Percentiles rank a stretch among this genome's conserved stretches.
Conservation (phyloP, 805 yeast species). For the Kuraishia ogatae region DNA sequence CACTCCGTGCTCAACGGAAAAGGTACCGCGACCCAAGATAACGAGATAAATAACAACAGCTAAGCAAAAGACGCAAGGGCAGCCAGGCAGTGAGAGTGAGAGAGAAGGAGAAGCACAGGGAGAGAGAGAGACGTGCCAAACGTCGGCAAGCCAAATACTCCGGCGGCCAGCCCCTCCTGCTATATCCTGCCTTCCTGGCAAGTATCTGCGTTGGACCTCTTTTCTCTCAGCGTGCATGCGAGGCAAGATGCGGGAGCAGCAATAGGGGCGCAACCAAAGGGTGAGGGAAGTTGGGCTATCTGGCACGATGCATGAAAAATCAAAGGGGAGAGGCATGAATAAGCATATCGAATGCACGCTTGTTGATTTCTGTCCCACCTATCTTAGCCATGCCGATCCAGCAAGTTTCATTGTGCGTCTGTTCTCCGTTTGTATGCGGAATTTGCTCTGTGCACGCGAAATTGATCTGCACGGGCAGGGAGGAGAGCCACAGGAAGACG, state of each 20-base stretch:
- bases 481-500: neutral
- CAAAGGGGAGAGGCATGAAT: neutral
- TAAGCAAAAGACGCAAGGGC: neutral
- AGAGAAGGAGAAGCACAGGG: neutral
- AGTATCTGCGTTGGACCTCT: no score
- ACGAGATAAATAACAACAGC: neutral
- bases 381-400: neutral
- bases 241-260: no score
- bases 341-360: neutral
- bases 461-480: neutral
- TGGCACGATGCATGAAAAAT: neutral
- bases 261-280: no score
- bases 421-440: neutral
- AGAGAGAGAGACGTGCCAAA: neutral
- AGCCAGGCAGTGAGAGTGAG: neutral
- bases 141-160: neutral
- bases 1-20: neutral
- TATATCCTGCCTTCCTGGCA: neutral
- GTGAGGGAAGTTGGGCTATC: no score
- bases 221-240: no score
- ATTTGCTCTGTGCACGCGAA: neutral
- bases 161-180: neutral
- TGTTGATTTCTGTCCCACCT: neutral
- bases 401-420: constrained; percentile 2
- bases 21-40: neutral